A percentile compares a stretch with the other conserved stretches of the same genome.
These are phyloP conservation scores for Rhodotorula sphaerocarpa DNA, from an alignment of 768 basidiomycete species.

Conservation along the genomic window DNA sequence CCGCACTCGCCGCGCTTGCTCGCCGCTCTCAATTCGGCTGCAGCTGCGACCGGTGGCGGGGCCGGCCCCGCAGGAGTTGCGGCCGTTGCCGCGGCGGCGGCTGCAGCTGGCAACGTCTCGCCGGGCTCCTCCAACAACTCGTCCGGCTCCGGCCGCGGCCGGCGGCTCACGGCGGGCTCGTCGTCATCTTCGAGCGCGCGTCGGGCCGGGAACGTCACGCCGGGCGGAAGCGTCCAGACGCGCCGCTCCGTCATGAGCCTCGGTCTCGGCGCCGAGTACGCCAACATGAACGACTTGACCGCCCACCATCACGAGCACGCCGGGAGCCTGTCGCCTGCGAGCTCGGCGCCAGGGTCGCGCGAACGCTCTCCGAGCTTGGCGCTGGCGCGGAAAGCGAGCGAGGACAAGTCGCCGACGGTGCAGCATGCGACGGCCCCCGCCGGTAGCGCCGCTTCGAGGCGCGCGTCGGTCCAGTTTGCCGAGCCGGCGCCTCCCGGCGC, in stretches of 20 bases:
- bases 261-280: constrained; percentile 23
- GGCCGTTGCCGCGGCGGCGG: too few species aligned
- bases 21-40: neutral
- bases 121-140: neutral
- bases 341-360: neutral
- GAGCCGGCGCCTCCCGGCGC: neutral
- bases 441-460: neutral
- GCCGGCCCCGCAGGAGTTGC: too few species aligned
- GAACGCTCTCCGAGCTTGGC: neutral
- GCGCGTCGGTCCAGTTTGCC: neutral
- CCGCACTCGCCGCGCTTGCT: neutral
- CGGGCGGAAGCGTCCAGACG: constrained; percentile 10
- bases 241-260: constrained; percentile 13
- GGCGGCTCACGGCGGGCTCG: too few species aligned
- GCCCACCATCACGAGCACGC: neutral
- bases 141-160: neutral
- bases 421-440: neutral
- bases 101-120: too few species aligned
- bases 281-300: constrained; percentile 25
- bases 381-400: too few species aligned
- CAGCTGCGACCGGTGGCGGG: too few species aligned
- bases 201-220: neutral
- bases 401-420: neutral
- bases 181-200: neutral
- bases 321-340: neutral